Conservation (phyloP, 2,329 filamentous ascomycete species). For the Colletotrichum sp. region DNA sequence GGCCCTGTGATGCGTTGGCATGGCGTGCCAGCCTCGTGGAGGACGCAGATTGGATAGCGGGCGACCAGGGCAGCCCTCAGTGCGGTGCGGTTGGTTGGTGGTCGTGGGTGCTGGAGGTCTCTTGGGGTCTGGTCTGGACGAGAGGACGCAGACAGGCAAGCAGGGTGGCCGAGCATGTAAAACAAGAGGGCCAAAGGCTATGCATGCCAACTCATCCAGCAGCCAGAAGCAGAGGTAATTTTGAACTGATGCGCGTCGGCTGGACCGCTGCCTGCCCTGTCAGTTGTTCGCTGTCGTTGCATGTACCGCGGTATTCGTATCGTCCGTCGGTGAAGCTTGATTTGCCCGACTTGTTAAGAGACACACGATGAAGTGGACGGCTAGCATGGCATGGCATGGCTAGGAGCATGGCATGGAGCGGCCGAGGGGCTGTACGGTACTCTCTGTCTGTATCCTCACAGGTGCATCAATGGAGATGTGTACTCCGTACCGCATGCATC, state of each 20-base stretch:
- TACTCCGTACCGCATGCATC: neutral
- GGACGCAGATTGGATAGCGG: slow-evolving; percentile 23
- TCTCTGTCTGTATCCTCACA: neutral
- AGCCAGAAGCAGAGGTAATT: slow-evolving; percentile 6
- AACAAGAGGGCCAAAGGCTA: slow-evolving; percentile 17
- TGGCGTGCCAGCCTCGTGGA: slow-evolving; percentile 23
- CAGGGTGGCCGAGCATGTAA: slow-evolving; percentile 7
- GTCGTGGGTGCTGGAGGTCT: neutral
- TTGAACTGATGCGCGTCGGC: neutral
- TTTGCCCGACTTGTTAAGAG: slow-evolving; percentile 14
- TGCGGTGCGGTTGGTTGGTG: neutral
- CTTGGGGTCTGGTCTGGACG: neutral
- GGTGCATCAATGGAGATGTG: neutral
- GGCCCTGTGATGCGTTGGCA: slow-evolving; percentile 24
- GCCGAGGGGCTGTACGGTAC: neutral
- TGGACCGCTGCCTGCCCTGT: neutral
- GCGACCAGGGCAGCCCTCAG: slow-evolving; percentile 1
- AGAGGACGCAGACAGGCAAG: neutral
- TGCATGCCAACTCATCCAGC: slow-evolving; percentile 22
- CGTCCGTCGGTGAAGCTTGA: slow-evolving; percentile 8
- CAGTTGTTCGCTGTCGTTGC: neutral
- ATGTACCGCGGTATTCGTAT: neutral
- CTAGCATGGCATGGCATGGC: neutral
- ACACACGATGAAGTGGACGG: neutral
- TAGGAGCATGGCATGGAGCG: neutral